These are phyloP conservation scores for Eimeria falciformis DNA, from an alignment of 169 alveolate species.

Conservation along the genomic window DNA sequence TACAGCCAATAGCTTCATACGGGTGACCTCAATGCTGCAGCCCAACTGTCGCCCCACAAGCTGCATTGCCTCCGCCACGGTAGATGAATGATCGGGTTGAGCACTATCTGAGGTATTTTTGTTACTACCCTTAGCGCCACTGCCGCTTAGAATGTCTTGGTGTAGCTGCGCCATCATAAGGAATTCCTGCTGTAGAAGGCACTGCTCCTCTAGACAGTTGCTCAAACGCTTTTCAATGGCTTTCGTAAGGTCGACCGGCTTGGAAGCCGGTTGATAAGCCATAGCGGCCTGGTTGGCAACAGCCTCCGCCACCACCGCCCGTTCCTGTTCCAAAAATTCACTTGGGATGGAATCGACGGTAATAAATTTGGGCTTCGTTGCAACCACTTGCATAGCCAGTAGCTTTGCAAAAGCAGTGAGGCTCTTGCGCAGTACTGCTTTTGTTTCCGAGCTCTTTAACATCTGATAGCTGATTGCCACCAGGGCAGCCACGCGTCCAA, in stretches of 20 bases:
- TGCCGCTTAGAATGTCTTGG: not conserved
- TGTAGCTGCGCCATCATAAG: slow-evolving; percentile 14
- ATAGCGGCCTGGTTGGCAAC: not conserved
- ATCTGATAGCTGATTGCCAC: not conserved
- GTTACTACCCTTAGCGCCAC: not conserved
- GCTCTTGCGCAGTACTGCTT: not conserved
- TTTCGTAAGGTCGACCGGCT: not conserved
- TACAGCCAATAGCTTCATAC: slow-evolving; percentile 23
- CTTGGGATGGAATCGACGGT: slow-evolving; percentile 10
- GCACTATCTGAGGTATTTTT: not conserved
- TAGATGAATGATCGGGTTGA: not conserved
- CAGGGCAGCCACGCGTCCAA: slow-evolving; percentile 33
- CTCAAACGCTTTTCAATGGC: not conserved
- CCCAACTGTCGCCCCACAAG: slow-evolving; percentile 39
- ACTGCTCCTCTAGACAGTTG: slow-evolving; percentile 32
- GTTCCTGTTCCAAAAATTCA: not conserved
- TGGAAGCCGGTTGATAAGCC: not conserved
- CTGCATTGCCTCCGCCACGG: slow-evolving; percentile 34
- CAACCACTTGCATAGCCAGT: slow-evolving; percentile 51
- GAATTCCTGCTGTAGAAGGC: slow-evolving; percentile 35
- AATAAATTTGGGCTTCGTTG: slow-evolving; percentile 4
- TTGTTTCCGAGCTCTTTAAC: not conserved
- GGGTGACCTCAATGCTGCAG: slow-evolving; percentile 28
- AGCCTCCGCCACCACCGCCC: slow-evolving; percentile 12
- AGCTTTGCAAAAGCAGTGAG: slow-evolving; percentile 42